Percentiles rank a stretch among this genome's conserved stretches.
Evolutionary conservation across 164 flowering plant genomes (phyloP).

Genomic region (Piper betle): DNA sequence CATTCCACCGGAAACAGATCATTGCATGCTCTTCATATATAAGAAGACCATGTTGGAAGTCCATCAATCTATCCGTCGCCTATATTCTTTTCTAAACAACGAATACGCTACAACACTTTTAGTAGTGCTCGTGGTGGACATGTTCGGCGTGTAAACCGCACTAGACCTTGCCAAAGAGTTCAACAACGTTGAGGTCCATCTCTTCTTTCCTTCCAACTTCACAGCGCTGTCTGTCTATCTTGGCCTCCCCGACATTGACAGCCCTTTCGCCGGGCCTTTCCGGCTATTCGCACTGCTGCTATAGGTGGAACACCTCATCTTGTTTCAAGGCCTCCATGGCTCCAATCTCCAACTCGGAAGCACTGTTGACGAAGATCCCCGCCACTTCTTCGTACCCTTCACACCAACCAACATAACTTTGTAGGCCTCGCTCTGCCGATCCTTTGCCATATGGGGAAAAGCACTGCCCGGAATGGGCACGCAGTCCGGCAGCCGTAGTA

Average conservation of each 20-base stretch:
- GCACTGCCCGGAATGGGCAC: conserved; percentile 18
- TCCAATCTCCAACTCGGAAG: conserved; percentile 13
- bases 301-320: no score
- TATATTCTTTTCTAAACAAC: background rate
- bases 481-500: conserved; percentile 25
- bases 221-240: background rate
- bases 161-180: background rate
- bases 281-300: no score
- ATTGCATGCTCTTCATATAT: background rate
- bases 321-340: no score
- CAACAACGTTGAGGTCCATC: background rate
- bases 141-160: background rate
- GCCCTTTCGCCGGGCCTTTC: no score
- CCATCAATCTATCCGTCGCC: background rate
- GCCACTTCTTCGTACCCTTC: conserved; percentile 8
- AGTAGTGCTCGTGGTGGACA: background rate
- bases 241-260: background rate
- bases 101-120: background rate
- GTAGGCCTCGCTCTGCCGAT: conserved; percentile 17
- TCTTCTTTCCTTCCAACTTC: background rate
- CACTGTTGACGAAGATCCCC: conserved; percentile 22
- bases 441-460: conserved; percentile 17
- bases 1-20: background rate
- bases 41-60: background rate
- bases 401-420: conserved; percentile 9